Conservation (phyloP, 306 rosid species). For the Sindora glabra region DNA sequence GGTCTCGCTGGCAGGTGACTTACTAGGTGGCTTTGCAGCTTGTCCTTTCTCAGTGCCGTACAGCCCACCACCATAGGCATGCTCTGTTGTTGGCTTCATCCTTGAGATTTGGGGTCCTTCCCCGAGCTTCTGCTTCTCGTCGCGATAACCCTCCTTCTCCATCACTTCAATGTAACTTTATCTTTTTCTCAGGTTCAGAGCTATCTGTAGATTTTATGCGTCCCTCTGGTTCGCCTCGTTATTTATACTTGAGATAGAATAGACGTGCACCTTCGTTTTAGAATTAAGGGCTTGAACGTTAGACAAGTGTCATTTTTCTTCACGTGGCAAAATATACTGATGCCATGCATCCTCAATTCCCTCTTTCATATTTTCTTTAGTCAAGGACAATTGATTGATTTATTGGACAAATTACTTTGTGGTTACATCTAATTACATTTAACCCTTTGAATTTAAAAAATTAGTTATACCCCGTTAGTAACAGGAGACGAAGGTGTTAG, state of each 20-base stretch:
- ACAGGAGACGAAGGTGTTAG: too few species aligned
- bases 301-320: neutral
- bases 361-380: too few species aligned
- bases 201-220: too few species aligned
- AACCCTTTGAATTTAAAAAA: too few species aligned
- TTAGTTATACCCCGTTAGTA: too few species aligned
- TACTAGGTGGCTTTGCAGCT: too few species aligned
- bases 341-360: conserved; percentile 10
- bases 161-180: neutral
- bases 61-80: conserved; percentile 73
- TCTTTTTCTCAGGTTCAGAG: neutral
- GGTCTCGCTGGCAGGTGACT: conserved; percentile 47
- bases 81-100: conserved; percentile 49
- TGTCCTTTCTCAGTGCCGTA: conserved; percentile 23
- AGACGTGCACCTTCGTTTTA: neutral
- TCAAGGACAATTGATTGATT: too few species aligned
- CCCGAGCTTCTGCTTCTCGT: conserved; percentile 21
- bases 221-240: too few species aligned
- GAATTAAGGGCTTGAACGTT: neutral
- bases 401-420: too few species aligned
- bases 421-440: too few species aligned
- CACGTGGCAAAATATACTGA: neutral
- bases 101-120: conserved; percentile 43
- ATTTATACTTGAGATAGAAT: neutral
- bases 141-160: conserved; percentile 10